Conservation (phyloP, 2,329 filamentous ascomycete genomes). For the Fusarium nematophilum region DNA sequence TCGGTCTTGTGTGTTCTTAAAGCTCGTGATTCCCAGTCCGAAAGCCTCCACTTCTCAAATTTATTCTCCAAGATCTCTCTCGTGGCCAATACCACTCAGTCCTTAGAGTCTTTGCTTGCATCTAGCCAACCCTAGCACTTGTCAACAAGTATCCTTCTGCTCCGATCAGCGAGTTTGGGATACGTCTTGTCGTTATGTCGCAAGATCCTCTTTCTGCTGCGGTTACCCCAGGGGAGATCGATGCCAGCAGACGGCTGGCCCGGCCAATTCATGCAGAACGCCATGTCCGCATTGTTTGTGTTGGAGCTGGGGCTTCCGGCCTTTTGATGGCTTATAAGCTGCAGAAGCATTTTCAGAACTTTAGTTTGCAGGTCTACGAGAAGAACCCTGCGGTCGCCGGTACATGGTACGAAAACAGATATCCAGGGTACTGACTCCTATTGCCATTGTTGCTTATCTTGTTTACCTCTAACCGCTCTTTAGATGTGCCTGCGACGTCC, state of each 20-base stretch:
- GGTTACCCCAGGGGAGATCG: conserved; percentile 24
- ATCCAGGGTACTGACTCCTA: conserved; percentile 58
- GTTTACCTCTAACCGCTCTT: neutral
- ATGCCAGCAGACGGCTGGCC: conserved; percentile 28
- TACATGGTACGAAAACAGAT: conserved; percentile 70
- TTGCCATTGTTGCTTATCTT: neutral
- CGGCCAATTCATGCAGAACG: conserved; percentile 35
- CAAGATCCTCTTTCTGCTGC: conserved; percentile 22
- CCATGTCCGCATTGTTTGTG: conserved; percentile 33
- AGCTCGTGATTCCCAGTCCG: too few relatives aligned
- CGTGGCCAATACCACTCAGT: too few relatives aligned
- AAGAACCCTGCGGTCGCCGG: conserved; percentile 67
- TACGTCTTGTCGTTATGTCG: conserved; percentile 18
- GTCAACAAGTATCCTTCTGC: neutral
- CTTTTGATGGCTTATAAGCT: conserved; percentile 45
- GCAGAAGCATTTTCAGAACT: conserved; percentile 22
- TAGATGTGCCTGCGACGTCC: conserved; percentile 63
- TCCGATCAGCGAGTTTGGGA: neutral
- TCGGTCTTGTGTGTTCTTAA: too few relatives aligned
- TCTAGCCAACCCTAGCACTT: neutral
- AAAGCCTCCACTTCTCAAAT: too few relatives aligned
- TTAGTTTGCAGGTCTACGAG: conserved; percentile 57
- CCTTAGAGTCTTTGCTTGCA: neutral
- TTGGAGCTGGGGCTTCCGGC: conserved; percentile 27
- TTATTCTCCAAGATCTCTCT: too few relatives aligned